Base-by-base conservation (phyloP, 2,329 filamentous ascomycete species). In the Colletotrichum kahawae region DNA sequence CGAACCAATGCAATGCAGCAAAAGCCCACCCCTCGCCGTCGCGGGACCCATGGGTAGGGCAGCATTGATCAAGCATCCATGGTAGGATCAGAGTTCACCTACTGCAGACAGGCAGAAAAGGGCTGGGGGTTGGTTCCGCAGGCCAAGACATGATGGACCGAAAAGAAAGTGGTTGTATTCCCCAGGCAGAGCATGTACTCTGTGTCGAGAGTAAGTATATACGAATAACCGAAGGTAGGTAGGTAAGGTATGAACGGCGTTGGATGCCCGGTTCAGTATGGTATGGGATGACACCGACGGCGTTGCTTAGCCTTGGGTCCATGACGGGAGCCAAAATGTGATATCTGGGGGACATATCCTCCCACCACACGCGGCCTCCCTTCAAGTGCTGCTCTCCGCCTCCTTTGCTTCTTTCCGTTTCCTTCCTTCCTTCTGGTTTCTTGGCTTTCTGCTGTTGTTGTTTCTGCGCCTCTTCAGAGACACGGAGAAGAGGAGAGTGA, bases 201-300 rank as follows among this genome's bases (percentile, higher is more conserved):
- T 27, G 24, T 27, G 4, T 27, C 24, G 1, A 24, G 24, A 24
- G 10, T 33, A 51, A 24, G 10, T 33, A 51, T 51, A 34, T 48
- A 34, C 18, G 31, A 29, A 24, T 27, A 29, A 57, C 54, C 54
- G 54, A 24, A 29, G 54, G 27, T 8, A 57, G 21, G 54, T 29
- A 36, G 24, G 54, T 29, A 36, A n/a, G 59, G 21, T 38, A 33
- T 18, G 70, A 34, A 34, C 71, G 71, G 71, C 59, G 31, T 34
- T 66, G 68, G n/a, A 62, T 67, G n/a, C 62, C 68, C 54, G 60
- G 62, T 72, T 72, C 38, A 71, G 71, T 14, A 74, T 63, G 67
- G 48, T 66, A 69, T 34, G 57, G 48, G 21, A 51, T 51, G n/a
- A 13, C 14, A 33, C 21, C 21, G 66, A 60, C n/a, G 29, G 38